These are phyloP conservation scores for Alternaria ethzedia DNA, from an alignment of 2,329 filamentous ascomycete genomes.

Conservation along the genomic window DNA sequence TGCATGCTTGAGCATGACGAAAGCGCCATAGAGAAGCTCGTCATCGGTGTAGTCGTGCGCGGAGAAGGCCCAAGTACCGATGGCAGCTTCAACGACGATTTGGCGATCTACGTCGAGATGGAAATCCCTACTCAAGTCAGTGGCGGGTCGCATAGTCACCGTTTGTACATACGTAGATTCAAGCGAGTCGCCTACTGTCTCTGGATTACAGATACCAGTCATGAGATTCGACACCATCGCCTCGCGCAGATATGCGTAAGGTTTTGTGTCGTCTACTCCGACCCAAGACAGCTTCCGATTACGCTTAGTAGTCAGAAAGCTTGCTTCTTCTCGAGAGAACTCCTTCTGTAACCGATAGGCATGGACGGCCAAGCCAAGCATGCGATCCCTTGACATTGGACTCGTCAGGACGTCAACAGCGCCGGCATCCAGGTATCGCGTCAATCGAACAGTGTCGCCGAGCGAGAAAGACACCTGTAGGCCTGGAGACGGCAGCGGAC, in stretches of 20 bases:
- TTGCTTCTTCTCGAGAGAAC: conserved; percentile 73
- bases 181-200: conserved; percentile 66
- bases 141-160: background rate
- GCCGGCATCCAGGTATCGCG: conserved; percentile 81
- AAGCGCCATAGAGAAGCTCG: conserved; percentile 84
- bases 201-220: conserved; percentile 82
- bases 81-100: conserved; percentile 68
- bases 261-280: conserved; percentile 81
- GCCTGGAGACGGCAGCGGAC: conserved; percentile 39
- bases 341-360: conserved; percentile 83
- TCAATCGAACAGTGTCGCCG: conserved; percentile 62
- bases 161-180: conserved; percentile 61
- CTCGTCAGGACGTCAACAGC: conserved; percentile 85
- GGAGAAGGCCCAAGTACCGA: conserved; percentile 86
- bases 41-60: conserved; percentile 91
- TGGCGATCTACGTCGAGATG: conserved; percentile 71
- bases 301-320: conserved; percentile 73
- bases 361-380: conserved; percentile 79
- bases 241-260: conserved; percentile 87
- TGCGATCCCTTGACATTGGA: conserved; percentile 75
- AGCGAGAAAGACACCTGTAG: conserved; percentile 47
- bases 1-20: conserved; percentile 88
- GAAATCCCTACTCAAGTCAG: conserved; percentile 61
- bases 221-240: conserved; percentile 93
- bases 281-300: conserved; percentile 91